Evolutionary conservation across 176 grass and related monocot genomes (phyloP).

Genomic region (Aegilops bicornis): DNA sequence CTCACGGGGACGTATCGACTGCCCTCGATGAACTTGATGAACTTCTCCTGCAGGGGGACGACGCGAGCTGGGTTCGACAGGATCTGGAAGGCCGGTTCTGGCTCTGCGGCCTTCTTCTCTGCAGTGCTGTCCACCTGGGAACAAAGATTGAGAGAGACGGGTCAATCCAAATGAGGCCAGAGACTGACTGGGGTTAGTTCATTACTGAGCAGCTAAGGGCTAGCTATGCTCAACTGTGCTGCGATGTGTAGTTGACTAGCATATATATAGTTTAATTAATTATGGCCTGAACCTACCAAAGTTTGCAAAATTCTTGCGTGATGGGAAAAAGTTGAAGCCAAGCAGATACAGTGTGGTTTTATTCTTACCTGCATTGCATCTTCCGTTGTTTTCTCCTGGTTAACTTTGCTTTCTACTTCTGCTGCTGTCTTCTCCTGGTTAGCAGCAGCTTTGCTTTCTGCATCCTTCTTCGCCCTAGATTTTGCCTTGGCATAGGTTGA

Average conservation of each 20-base stretch:
- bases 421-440: not conserved
- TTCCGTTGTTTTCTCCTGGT: conserved; percentile 56
- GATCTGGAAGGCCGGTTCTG: conserved; percentile 69
- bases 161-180: not conserved
- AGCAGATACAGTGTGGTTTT: not conserved
- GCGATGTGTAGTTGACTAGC: not conserved
- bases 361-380: conserved; percentile 83
- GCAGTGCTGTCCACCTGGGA: conserved; percentile 64
- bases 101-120: conserved; percentile 80
- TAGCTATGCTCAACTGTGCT: not conserved
- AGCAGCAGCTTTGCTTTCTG: conserved; percentile 62
- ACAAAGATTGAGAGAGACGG: not conserved
- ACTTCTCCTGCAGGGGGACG: conserved; percentile 86
- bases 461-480: conserved; percentile 88
- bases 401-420: not conserved
- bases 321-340: not conserved
- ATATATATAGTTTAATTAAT: not conserved
- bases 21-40: conserved; percentile 83
- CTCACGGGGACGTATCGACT: conserved; percentile 90
- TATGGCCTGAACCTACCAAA: not conserved
- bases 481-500: conserved; percentile 97
- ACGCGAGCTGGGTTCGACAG: conserved; percentile 89
- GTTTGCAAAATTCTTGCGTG: not conserved
- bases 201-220: not conserved
- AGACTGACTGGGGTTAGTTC: no score